A percentile compares a stretch with the other conserved stretches of the same genome.
phyloP scores from a whole-genome alignment of 2,329 filamentous ascomycete genomes.

The Monilinia laxa region DNA sequence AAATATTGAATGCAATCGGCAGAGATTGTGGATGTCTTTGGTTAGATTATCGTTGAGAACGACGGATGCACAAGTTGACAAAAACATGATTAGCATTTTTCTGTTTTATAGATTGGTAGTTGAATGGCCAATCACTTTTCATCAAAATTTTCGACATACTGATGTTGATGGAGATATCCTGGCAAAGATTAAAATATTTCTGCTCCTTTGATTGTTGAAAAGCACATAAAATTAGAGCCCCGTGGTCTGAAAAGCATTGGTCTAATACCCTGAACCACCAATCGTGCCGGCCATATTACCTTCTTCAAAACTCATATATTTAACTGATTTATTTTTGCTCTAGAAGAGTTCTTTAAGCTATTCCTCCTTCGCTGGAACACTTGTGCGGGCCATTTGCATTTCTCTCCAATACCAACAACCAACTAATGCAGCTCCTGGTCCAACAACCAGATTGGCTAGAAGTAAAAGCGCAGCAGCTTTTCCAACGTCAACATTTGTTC shows the following conservation, averaged over 20 bases:
- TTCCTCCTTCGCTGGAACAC: neutral
- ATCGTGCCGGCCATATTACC: neutral
- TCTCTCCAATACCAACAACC: slow-evolving; percentile 20
- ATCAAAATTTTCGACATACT: neutral
- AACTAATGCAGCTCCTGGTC: slow-evolving; percentile 15
- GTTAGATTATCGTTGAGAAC: neutral
- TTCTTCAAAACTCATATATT: neutral
- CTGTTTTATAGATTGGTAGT: neutral
- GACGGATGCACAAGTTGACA: neutral
- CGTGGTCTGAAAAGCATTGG: neutral
- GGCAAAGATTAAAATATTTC: neutral
- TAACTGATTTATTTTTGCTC: neutral
- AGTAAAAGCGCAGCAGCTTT: slow-evolving; percentile 3
- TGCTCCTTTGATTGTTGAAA: neutral
- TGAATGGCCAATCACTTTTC: neutral
- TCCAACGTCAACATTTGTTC: slow-evolving; percentile 5
- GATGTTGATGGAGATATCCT: neutral
- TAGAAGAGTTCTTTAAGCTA: neutral
- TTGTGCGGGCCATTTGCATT: slow-evolving; percentile 16
- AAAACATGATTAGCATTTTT: neutral
- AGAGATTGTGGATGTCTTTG: neutral
- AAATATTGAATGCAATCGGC: neutral
- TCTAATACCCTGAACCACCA: neutral
- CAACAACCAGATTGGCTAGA: neutral
- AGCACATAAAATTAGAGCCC: neutral